Percentiles rank a stretch among this genome's conserved stretches.
Conservation (phyloP, 2,329 filamentous ascomycete genomes). For the Pseudovirgaria hyperparasitica region DNA sequence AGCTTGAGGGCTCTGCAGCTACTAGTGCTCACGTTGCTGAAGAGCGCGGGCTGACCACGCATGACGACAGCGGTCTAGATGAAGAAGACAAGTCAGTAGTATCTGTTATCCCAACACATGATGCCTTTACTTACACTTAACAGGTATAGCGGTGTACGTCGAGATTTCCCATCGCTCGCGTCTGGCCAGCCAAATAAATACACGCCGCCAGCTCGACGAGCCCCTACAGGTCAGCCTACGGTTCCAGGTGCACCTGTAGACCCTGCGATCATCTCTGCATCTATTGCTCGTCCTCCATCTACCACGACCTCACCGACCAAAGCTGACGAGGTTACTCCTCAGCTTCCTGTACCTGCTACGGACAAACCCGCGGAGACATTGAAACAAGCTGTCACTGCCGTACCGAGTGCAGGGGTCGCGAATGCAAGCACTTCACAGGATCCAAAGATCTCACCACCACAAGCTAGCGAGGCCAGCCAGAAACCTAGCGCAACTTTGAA, state of each 20-base stretch:
- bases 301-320: conserved; percentile 10
- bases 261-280: conserved; percentile 83
- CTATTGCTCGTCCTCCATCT: conserved; percentile 44
- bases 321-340: conserved; percentile 10
- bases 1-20: conserved; percentile 67
- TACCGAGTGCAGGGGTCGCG: too few relatives aligned
- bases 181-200: conserved; percentile 59
- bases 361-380: conserved; percentile 11
- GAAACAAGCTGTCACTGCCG: too few relatives aligned
- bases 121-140: conserved; percentile 7
- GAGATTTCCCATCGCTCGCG: conserved; percentile 55
- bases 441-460: too few relatives aligned
- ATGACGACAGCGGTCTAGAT: conserved; percentile 55
- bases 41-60: conserved; percentile 60
- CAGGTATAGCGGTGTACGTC: conserved; percentile 84
- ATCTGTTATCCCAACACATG: conserved; percentile 1
- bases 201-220: conserved; percentile 76
- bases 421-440: too few relatives aligned
- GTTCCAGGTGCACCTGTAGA: conserved; percentile 69
- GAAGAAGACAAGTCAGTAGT: conserved; percentile 77
- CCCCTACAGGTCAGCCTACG: conserved; percentile 60
- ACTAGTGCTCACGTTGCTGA: conserved; percentile 78
- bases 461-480: conserved; percentile 13
- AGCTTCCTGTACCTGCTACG: too few relatives aligned
- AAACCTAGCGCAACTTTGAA: conserved; percentile 19